phyloP scores from a whole-genome alignment of 805 yeast species.

The Jamesozyma spencerorum region DNA sequence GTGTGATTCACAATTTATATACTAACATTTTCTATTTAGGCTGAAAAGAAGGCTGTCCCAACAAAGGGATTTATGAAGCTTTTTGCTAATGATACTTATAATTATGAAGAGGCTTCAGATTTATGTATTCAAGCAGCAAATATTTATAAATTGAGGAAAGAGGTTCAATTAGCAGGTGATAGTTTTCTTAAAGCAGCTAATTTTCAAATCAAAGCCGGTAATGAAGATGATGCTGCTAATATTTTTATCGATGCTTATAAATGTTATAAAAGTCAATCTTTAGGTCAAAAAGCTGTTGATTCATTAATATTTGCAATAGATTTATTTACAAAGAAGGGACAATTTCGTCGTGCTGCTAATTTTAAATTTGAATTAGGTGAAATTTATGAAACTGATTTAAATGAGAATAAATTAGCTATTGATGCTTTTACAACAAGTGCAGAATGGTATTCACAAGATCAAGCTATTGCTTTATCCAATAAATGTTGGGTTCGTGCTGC shows the following conservation, averaged over 20 bases:
- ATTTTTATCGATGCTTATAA: constrained; percentile 86
- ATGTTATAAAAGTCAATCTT: constrained; percentile 54
- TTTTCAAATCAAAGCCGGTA: constrained; percentile 62
- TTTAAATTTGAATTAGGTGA: constrained; percentile 87
- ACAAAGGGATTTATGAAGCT: constrained; percentile 62
- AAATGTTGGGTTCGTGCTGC: constrained; percentile 87
- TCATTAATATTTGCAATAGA: constrained; percentile 69
- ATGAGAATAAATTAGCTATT: constrained; percentile 60
- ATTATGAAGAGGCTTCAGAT: constrained; percentile 89
- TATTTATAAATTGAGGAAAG: constrained; percentile 66
- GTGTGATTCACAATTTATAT: constrained; percentile 14
- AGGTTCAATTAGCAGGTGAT: constrained; percentile 65
- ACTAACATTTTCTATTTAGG: constrained; percentile 22
- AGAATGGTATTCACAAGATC: constrained; percentile 90
- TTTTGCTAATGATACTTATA: constrained; percentile 52
- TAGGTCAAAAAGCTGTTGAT: constrained; percentile 50
- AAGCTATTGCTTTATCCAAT: constrained; percentile 81
- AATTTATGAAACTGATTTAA: constrained; percentile 66
- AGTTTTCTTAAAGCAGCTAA: constrained; percentile 82
- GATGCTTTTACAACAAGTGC: constrained; percentile 85
- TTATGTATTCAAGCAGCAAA: constrained; percentile 91
- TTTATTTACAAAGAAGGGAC: constrained; percentile 82
- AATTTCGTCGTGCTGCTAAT: constrained; percentile 92
- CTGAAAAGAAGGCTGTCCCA: constrained; percentile 60
- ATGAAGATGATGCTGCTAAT: constrained; percentile 86